Conservation (phyloP, 257 asterid genomes). For the Euphrasia confusa region DNA sequence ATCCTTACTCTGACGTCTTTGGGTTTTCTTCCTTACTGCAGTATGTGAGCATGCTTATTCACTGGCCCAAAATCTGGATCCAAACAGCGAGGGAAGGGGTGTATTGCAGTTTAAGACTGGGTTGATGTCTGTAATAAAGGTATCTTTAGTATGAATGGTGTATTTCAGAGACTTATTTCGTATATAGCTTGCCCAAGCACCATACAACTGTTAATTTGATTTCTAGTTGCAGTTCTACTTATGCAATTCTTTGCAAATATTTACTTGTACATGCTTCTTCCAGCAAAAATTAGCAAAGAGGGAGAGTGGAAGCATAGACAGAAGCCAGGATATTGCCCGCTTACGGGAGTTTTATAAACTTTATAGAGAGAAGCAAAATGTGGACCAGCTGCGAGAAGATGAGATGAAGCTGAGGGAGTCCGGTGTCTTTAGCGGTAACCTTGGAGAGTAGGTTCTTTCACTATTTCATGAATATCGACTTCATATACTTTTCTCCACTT, state of each 20-base stretch:
- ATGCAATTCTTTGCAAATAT: constrained; percentile 14
- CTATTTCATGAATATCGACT: constrained; percentile 17
- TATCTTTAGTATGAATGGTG: constrained; percentile 29
- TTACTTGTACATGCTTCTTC: constrained; percentile 23
- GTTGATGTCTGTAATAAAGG: constrained; percentile 97
- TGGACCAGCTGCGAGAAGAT: constrained; percentile 82
- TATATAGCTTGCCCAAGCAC: constrained; percentile 3
- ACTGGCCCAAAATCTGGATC: constrained; percentile 96
- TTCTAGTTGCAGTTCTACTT: constrained; percentile 17
- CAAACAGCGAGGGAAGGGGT: constrained; percentile 99
- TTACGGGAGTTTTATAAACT: constrained; percentile 75
- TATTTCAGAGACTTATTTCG: constrained; percentile 2
- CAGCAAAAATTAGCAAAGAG: constrained; percentile 95
- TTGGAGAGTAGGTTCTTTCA: constrained; percentile 80
- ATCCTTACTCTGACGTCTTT: constrained; percentile 20
- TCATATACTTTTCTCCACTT: constrained; percentile 6
- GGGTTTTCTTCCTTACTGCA: constrained; percentile 33
- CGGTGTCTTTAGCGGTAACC: constrained; percentile 82
- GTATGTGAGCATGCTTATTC: constrained; percentile 98
- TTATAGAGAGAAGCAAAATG: constrained; percentile 69
- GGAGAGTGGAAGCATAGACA: constrained; percentile 84
- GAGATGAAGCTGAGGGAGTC: constrained; percentile 91
- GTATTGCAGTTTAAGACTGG: constrained; percentile 99
- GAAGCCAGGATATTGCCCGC: constrained; percentile 87
- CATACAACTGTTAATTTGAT: constrained; percentile 8